Evolutionary conservation across 2,329 filamentous ascomycete species (phyloP), one percentile per base, ranked within the genome.

Genomic region (Erysiphe pulchra): DNA sequence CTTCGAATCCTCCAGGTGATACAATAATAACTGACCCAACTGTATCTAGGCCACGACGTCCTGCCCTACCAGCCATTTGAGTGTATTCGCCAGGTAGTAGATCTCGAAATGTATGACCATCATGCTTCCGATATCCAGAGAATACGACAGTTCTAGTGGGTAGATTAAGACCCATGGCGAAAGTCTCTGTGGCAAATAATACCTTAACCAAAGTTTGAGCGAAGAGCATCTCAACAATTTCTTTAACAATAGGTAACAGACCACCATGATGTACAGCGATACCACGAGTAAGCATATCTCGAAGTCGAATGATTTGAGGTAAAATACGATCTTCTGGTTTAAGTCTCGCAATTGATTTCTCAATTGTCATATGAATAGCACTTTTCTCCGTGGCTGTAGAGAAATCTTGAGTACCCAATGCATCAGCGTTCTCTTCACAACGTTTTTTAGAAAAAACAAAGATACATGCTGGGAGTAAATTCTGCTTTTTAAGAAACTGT

Each of bases 401-500:
- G 57, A 92, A 95, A 57, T 98, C 90, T 52, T 93, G 78, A 56
- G 94, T 95, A 50, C 82, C 87, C 18, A 98, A 67, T 0, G 90
- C 87, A 58, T 94, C 84, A 0, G 90, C 90, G 59, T 95, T 98
- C 58, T 95, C 85, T 60, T 98, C 90, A 55, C 90, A 95, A 45
- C 90, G 71, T 62, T 90, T 93, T 65, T 95, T 98, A 2, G 90
- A 98, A 61, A 98, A 98, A 47, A 98, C 87, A 57, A 98, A 98
- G 52, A 98, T 92, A 59, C 87, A 95, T 9, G 81, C 84, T 0
- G 90, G 90, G 3, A 98, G 71, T 4, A 98, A 68, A 43, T 75
- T 83, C 45, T 85, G 75, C 60, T 92, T 93, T 55, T 77, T 82
- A 46, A 98, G 68, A 61, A 83, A 85, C 56, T 92, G 83, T 2